Evolutionary conservation across 1,284 basidiomycete genomes (phyloP).

Genomic region (Ganoderma leucocontextum): DNA sequence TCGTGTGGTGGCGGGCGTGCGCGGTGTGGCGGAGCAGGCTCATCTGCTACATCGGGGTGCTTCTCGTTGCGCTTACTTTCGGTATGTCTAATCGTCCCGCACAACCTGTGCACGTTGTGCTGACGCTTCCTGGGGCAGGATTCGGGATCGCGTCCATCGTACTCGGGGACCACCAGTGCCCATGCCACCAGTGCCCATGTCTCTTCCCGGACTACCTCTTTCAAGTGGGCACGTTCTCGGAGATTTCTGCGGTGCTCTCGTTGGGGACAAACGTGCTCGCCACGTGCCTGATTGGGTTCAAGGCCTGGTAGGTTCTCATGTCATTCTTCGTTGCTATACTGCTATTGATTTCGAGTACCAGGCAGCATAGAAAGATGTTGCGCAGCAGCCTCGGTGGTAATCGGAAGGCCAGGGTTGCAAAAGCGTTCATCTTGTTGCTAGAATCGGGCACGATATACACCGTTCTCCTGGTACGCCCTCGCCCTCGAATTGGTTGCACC

Average conservation of each 20-base stretch:
- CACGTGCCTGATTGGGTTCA: not conserved
- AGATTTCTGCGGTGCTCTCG: not conserved
- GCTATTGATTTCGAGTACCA: not conserved
- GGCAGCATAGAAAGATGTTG: slow-evolving; percentile 6
- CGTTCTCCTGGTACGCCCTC: not conserved
- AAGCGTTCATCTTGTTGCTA: not conserved
- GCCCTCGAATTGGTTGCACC: no score
- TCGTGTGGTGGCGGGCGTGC: slow-evolving; percentile 11
- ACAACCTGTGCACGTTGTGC: not conserved
- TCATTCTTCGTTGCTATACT: not conserved
- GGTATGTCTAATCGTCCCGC: not conserved
- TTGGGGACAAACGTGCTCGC: slow-evolving; percentile 3
- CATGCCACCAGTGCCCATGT: slow-evolving; percentile 5
- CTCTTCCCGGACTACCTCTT: slow-evolving; percentile 6
- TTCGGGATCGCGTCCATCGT: slow-evolving; percentile 1
- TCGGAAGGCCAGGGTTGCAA: not conserved
- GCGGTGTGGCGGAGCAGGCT: not conserved
- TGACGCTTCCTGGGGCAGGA: not conserved
- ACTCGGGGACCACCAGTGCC: slow-evolving; percentile 4
- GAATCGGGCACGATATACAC: slow-evolving; percentile 6
- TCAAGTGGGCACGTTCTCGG: not conserved
- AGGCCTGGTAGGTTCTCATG: not conserved
- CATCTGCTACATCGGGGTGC: not conserved
- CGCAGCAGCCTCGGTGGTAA: not conserved
- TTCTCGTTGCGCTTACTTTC: not conserved